These are phyloP conservation scores for Thraustotheca clavata DNA, from an alignment of 352 stramenopile genomes.

Conservation along the genomic window DNA sequence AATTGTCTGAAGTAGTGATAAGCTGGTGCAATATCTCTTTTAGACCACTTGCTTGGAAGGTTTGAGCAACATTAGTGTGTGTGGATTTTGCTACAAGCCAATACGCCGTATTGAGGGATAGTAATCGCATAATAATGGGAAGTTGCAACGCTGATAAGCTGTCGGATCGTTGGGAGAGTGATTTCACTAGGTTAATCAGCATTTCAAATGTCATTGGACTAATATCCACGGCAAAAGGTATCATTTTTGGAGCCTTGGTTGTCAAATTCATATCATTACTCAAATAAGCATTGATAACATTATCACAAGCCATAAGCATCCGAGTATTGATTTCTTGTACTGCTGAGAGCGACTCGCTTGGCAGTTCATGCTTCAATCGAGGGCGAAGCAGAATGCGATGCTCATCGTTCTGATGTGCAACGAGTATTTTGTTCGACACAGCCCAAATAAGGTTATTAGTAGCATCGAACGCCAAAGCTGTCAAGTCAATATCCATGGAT, in stretches of 20 bases:
- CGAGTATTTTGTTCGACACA: neutral
- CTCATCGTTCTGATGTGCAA: neutral
- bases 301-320: neutral
- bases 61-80: conserved; percentile 12
- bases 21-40: neutral
- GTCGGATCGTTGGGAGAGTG: neutral
- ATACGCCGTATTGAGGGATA: conserved; percentile 11
- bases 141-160: conserved; percentile 26
- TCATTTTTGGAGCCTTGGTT: neutral
- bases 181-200: conserved; percentile 27
- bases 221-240: conserved; percentile 43
- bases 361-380: no score
- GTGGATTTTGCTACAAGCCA: conserved; percentile 17
- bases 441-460: conserved; percentile 31
- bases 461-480: no score
- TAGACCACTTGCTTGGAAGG: conserved; percentile 9
- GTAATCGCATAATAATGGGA: conserved; percentile 21
- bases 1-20: neutral
- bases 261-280: neutral
- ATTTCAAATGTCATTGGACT: conserved; percentile 28
- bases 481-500: no score
- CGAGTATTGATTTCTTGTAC: neutral
- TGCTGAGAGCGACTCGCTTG: neutral
- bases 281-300: conserved; percentile 26
- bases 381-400: neutral